phyloP scores from a whole-genome alignment of 2,329 filamentous ascomycete species.

The Chaetomiaceae sp. region DNA sequence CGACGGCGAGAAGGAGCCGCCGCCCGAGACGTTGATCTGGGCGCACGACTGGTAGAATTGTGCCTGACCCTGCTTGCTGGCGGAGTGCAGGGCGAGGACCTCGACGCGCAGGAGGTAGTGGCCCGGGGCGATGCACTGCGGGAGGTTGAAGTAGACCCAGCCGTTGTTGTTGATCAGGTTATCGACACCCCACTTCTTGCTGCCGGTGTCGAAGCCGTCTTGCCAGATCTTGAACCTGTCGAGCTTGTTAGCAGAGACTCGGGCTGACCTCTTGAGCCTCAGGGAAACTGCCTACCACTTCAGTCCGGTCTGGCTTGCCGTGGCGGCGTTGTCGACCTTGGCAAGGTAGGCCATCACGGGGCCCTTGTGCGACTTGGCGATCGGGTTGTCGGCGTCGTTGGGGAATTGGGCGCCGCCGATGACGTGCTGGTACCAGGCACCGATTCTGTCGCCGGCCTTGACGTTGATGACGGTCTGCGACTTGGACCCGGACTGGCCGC shows the following conservation, averaged over 20 bases:
- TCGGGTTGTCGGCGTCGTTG: constrained; percentile 49
- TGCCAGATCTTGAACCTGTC: constrained; percentile 49
- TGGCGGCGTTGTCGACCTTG: constrained; percentile 48
- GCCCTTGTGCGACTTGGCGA: constrained; percentile 51
- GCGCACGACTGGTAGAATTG: constrained; percentile 44
- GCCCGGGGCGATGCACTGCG: constrained; percentile 47
- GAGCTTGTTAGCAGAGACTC: background rate
- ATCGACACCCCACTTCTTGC: constrained; percentile 46
- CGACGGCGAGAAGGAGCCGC: constrained; percentile 34
- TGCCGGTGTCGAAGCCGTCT: constrained; percentile 41
- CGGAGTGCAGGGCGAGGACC: constrained; percentile 50
- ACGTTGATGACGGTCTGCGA: constrained; percentile 44
- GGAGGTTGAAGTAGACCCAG: constrained; percentile 47
- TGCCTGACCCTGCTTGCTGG: constrained; percentile 34
- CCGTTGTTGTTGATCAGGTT: constrained; percentile 40
- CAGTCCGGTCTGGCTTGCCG: constrained; percentile 37
- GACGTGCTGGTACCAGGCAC: constrained; percentile 50
- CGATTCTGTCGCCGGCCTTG: constrained; percentile 47
- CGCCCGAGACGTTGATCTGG: constrained; percentile 39
- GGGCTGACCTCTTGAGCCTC: background rate
- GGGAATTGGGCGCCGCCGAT: constrained; percentile 49
- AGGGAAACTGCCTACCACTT: constrained; percentile 34
- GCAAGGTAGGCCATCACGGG: constrained; percentile 51
- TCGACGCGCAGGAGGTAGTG: constrained; percentile 54
- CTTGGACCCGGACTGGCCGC: constrained; percentile 42